These are phyloP conservation scores for Macrolepiota fuliginosa DNA, from an alignment of 768 basidiomycete genomes.

Conservation along the genomic window DNA sequence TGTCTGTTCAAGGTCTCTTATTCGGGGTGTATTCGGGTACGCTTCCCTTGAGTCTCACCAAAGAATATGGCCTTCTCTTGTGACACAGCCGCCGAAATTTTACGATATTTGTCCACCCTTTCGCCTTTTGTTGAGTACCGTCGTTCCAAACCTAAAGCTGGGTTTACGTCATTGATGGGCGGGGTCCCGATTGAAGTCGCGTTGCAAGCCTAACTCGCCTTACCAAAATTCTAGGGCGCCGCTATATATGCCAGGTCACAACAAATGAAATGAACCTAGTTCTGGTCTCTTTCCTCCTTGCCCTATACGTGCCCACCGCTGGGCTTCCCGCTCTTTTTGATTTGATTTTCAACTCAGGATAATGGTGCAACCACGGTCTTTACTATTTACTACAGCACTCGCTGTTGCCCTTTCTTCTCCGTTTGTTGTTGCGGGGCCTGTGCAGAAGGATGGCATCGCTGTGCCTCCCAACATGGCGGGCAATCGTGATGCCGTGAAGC, in stretches of 20 bases:
- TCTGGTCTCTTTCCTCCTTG: neutral
- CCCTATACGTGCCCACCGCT: neutral
- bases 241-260: neutral
- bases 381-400: neutral
- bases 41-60: no score
- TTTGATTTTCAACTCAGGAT: neutral
- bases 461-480: constrained; percentile 38
- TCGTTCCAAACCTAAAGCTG: no score
- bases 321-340: neutral
- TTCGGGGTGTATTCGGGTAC: no score
- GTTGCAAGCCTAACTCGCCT: neutral
- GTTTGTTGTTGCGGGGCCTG: constrained; percentile 26
- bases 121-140: no score
- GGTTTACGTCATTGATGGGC: neutral
- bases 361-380: constrained; percentile 2
- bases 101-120: no score
- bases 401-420: constrained; percentile 5
- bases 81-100: no score
- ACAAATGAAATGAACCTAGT: neutral
- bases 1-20: no score
- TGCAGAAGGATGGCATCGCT: constrained; percentile 42
- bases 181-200: neutral
- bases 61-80: no score
- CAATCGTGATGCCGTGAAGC: constrained; percentile 39
- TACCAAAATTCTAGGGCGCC: neutral